Percentiles rank a stretch among this genome's conserved stretches.
Evolutionary conservation across 768 basidiomycete genomes (phyloP).

Genomic region (Boletus speciosus): DNA sequence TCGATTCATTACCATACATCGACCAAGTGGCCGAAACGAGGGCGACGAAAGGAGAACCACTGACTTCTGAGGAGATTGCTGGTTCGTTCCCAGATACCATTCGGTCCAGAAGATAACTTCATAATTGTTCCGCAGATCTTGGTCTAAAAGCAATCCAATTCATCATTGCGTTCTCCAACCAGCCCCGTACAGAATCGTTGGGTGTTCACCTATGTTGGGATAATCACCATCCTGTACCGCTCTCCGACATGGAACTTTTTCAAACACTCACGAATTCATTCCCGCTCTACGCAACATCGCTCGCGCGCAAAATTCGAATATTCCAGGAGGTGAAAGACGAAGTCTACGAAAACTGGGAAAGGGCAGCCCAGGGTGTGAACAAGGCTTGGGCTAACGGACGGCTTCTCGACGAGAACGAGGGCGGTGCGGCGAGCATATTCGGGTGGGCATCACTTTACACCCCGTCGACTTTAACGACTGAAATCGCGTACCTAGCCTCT

Average conservation of each 20-base stretch:
- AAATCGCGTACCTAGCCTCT: slow-evolving; percentile 41
- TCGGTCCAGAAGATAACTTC: neutral
- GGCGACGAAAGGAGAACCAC: slow-evolving; percentile 41
- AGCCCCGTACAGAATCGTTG: slow-evolving; percentile 41
- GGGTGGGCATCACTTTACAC: slow-evolving; percentile 37
- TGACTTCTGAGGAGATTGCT: slow-evolving; percentile 51
- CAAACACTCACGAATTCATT: slow-evolving; percentile 80
- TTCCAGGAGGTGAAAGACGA: slow-evolving; percentile 52
- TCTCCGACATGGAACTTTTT: slow-evolving; percentile 34
- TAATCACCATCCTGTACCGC: slow-evolving; percentile 6
- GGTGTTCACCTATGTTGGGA: slow-evolving; percentile 20
- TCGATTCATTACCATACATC: slow-evolving; percentile 30
- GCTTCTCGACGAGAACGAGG: slow-evolving; percentile 53
- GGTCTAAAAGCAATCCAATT: slow-evolving; percentile 75
- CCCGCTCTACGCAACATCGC: slow-evolving; percentile 74
- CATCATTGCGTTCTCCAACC: slow-evolving; percentile 53
- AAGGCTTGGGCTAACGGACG: slow-evolving; percentile 83
- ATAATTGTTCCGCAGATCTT: slow-evolving; percentile 41
- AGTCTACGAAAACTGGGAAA: slow-evolving; percentile 51
- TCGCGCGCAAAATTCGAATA: slow-evolving; percentile 65
- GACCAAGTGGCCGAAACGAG: slow-evolving; percentile 30
- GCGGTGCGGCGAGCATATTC: slow-evolving; percentile 54
- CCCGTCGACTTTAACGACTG: neutral
- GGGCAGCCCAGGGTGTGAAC: slow-evolving; percentile 50
- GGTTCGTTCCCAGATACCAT: slow-evolving; percentile 35